phyloP scores from a whole-genome alignment of 1,284 basidiomycete genomes.

The Dichomitus squalens region DNA sequence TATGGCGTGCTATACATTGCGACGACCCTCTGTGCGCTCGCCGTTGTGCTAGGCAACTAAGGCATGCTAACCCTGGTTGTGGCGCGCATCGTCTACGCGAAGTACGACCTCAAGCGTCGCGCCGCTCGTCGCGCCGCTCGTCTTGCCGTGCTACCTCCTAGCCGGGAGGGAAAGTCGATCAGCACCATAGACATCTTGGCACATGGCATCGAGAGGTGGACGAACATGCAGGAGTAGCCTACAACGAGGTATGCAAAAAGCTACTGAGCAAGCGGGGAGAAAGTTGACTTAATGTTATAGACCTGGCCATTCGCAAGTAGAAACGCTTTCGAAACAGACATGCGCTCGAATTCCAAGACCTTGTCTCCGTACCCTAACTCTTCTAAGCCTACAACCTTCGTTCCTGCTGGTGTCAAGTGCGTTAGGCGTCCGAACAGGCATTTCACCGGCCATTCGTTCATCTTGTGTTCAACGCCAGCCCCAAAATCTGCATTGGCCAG shows the following conservation, averaged over 20 bases:
- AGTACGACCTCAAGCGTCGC: slow-evolving; percentile 11
- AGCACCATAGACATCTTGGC: slow-evolving; percentile 23
- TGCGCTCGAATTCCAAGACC: slow-evolving; percentile 29
- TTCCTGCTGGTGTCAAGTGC: slow-evolving; percentile 26
- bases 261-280: no score
- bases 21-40: no score
- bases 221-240: no score
- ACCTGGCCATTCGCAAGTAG: slow-evolving; percentile 12
- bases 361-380: slow-evolving; percentile 32
- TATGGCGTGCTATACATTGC: no score
- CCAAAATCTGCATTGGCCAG: slow-evolving; percentile 62
- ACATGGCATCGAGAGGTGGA: slow-evolving; percentile 10
- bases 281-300: slow-evolving; percentile 2
- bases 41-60: no score
- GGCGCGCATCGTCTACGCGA: neutral
- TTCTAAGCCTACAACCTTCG: slow-evolving; percentile 26
- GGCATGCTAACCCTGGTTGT: no score
- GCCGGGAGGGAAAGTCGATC: slow-evolving; percentile 15
- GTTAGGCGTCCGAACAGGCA: slow-evolving; percentile 48
- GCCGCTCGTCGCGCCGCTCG: slow-evolving; percentile 19
- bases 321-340: slow-evolving; percentile 12
- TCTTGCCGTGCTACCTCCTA: slow-evolving; percentile 23
- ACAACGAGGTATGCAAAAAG: no score
- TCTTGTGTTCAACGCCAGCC: slow-evolving; percentile 63
- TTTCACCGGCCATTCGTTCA: slow-evolving; percentile 53